Base-by-base conservation (phyloP, 352 stramenopile genomes). In the Phytophthora tentaculata region DNA sequence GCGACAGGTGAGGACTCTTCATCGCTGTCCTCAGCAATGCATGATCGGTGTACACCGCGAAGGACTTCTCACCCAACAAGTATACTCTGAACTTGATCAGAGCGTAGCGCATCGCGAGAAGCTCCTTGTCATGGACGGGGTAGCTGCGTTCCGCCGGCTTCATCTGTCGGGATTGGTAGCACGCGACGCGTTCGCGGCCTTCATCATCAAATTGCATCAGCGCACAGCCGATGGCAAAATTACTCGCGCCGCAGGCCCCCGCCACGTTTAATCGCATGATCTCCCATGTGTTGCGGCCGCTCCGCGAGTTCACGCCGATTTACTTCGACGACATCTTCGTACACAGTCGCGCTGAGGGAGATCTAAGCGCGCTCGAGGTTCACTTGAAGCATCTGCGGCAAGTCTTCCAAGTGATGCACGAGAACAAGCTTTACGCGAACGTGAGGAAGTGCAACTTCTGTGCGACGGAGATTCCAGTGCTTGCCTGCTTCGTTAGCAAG, bases 371-470 rank as follows among this genome's bases (percentile, higher is more conserved):
- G n/a, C n/a, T n/a, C n/a, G n/a, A n/a, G n/a, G n/a, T n/a, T n/a
- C n/a, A n/a, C n/a, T n/a, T n/a, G n/a, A n/a, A n/a, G n/a, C n/a
- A n/a, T n/a, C n/a, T n/a, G n/a, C n/a, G n/a, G n/a, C n/a, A n/a
- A n/a, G n/a, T n/a, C n/a, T n/a, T n/a, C n/a, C n/a, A n/a, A n/a
- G n/a, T n/a, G n/a, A n/a, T n/a, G n/a, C n/a, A 23, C 20, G 48
- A 54, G 13, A 54, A 54, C 48, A 54, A 54, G 26, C 7, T 54
- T 0, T 54, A 54, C 5, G 26, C 22, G 0, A 22, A 37, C 7
- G 13, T 54, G 48, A 54, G 22, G 22, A 37, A 54, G 48, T 54
- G 48, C 12, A 22, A 39, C 22, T 54, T 54, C 17, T 54, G 22
- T 19, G 26, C 23, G 16, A 12, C 22, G 12, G 26, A 54, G 26